Evolutionary conservation across 257 asterid genomes (phyloP).

Genomic region (Lithospermum erythrorhizon): DNA sequence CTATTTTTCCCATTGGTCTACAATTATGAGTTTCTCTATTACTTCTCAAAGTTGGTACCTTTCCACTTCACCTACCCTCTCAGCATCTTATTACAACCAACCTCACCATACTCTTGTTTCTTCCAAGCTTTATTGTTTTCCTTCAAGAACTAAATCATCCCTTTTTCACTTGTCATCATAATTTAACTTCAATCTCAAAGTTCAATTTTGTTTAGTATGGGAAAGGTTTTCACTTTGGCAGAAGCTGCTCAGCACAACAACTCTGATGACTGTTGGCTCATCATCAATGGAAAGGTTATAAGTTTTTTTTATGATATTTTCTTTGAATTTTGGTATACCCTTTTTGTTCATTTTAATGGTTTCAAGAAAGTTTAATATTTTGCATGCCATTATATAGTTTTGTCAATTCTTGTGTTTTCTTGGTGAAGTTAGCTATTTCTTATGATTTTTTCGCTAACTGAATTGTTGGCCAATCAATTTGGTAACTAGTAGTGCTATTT

Average conservation of each 20-base stretch:
- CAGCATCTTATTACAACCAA: no score
- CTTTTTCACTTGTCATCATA: neutral
- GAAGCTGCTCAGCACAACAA: conserved; percentile 12
- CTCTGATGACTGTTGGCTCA: conserved; percentile 14
- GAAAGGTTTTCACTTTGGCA: conserved; percentile 9
- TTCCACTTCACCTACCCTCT: neutral
- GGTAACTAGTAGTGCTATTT: neutral
- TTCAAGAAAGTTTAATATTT: neutral
- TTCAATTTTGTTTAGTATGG: conserved; percentile 3
- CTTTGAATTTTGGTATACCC: neutral
- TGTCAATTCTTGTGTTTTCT: no score
- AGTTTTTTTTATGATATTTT: neutral
- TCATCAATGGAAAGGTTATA: conserved; percentile 14
- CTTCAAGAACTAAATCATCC: neutral
- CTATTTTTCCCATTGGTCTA: no score
- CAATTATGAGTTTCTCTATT: no score
- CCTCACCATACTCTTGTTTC: neutral
- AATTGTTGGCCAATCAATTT: neutral
- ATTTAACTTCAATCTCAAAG: neutral
- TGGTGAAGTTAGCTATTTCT: no score
- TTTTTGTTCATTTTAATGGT: neutral
- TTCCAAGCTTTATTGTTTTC: neutral
- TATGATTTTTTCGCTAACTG: no score
- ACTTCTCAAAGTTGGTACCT: no score
- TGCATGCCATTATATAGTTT: no score